These are phyloP conservation scores for Guyanaporus albipodus DNA, from an alignment of 768 basidiomycete genomes.

Conservation along the genomic window DNA sequence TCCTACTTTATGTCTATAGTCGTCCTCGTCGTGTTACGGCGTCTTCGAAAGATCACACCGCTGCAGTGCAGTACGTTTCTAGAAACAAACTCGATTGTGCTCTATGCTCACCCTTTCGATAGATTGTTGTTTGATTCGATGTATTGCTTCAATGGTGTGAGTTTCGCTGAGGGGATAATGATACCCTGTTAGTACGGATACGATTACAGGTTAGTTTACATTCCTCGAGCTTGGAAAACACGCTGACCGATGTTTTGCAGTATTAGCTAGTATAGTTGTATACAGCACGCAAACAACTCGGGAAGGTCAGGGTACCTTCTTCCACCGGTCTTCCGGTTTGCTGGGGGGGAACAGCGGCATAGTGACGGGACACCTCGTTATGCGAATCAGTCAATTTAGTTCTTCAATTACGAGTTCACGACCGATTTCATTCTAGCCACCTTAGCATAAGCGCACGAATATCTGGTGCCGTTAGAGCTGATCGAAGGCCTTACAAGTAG, in stretches of 20 bases:
- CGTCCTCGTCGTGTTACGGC: slow-evolving; percentile 1
- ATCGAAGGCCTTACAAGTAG: not conserved
- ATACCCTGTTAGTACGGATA: not conserved
- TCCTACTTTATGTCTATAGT: slow-evolving; percentile 12
- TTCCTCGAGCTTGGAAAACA: not conserved
- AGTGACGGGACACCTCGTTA: not conserved
- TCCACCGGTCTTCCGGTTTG: not conserved
- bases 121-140: slow-evolving; percentile 4
- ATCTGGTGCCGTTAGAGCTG: not conserved
- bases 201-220: not conserved
- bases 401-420: not conserved
- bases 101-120: not conserved
- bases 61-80: slow-evolving; percentile 9
- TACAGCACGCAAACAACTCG: not conserved
- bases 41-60: slow-evolving; percentile 1
- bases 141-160: slow-evolving; percentile 5
- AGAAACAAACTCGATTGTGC: not conserved
- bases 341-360: not conserved
- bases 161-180: too few relatives aligned
- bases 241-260: not conserved
- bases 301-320: not conserved
- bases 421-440: not conserved
- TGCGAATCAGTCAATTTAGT: not conserved
- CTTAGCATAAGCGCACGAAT: not conserved
- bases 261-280: slow-evolving; percentile 5